Base-by-base conservation (phyloP, 345 rosid species). In the Angophora floribunda region DNA sequence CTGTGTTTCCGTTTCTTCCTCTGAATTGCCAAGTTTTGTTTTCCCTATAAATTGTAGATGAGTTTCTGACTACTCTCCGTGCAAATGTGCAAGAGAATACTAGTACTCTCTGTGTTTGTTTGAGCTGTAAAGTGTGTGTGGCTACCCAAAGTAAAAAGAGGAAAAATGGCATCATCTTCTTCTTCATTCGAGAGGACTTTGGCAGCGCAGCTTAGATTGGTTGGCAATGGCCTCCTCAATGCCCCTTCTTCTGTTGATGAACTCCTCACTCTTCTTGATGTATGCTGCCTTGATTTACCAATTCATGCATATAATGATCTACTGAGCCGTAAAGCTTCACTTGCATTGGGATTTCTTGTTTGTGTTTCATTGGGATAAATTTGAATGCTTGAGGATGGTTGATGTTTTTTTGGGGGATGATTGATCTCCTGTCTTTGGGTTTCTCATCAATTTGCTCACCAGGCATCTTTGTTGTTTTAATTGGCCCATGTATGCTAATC, bases 181-280 rank as follows among this genome's bases (percentile, higher is more conserved):
- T 92, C 90, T 51, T 85, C 85, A 32, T 92, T 91, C 84, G 0
- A 67, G 79, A 8, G 79, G 4, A 67, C 79, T 30, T 92, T 94
- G 52, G 90, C 91, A 65, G 88, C 88, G 89, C 93, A 94, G 88
- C 94, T 95, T 63, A 61, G 90, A 91, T 96, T 92, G 57, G 93
- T 93, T 86, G 99, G 95, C 57, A 91, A 90, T 49, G 89, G 87
- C 80, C 99, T 97, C 51, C 89, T 94, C 30, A 90, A 87, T 84
- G 94, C 94, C 85, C 93, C 92, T 13, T 89, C 94, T 16, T 92
- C 97, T 14, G 89, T 91, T 85, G 92, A 94, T 61, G 93, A 92
- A 59, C 91, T 93, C 75, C 94, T 93, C 87, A 55, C 16, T 86
- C 91, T 90, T 87, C 97, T 97, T 88, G 94, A 95, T 92, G 99